Conservation (phyloP, 2,329 filamentous ascomycete genomes). For the Cladophialophora immunda region DNA sequence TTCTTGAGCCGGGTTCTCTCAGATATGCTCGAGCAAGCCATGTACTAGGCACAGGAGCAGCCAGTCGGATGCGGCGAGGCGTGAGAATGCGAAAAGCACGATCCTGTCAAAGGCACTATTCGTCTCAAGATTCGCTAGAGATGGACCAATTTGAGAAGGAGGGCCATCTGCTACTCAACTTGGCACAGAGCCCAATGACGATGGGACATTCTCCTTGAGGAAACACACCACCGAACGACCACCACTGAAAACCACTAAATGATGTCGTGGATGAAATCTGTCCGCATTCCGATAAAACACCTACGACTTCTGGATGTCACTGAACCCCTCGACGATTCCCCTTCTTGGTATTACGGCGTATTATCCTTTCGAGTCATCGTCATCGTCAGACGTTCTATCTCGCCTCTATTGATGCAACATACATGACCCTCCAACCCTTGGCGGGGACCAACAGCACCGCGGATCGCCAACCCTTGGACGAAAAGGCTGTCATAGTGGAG, state of each 20-base stretch:
- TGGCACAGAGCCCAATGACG: not conserved
- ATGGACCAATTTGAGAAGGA: conserved; percentile 14
- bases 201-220: not conserved
- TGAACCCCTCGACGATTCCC: not conserved
- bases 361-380: not conserved
- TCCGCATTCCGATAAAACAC: not conserved
- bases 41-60: not conserved
- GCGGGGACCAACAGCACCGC: conserved; percentile 22
- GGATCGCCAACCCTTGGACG: not conserved
- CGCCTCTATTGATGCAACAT: conserved; percentile 2
- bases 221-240: not conserved
- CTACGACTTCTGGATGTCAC: not conserved
- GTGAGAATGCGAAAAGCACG: conserved; percentile 12
- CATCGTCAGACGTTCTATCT: not conserved
- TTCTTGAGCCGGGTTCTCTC: not conserved
- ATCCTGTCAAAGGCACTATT: not conserved
- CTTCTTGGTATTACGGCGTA: conserved; percentile 1
- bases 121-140: not conserved
- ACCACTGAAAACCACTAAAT: not conserved
- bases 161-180: conserved; percentile 13
- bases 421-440: not conserved
- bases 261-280: not conserved
- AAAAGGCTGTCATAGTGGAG: not conserved
- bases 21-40: conserved; percentile 8
- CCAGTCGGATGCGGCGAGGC: conserved; percentile 7